Evolutionary conservation across 495 filamentous ascomycete genomes (phyloP), one percentile per base, ranked within the genome.

Genomic region (Xylaria castorea): DNA sequence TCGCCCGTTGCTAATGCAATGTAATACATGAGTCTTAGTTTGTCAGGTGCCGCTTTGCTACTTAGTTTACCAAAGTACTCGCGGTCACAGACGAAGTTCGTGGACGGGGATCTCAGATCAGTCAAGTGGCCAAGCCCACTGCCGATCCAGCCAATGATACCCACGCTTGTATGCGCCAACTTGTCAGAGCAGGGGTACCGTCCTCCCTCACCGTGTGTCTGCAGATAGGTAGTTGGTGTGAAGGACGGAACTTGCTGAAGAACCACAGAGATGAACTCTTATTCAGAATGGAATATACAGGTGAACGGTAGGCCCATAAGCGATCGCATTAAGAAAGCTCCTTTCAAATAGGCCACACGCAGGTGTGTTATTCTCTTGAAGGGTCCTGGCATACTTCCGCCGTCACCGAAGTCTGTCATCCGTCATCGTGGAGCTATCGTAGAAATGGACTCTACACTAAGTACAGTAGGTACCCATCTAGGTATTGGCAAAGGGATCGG

Each of bases 51-150:
- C 70, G 62, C 70, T 60, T 30, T 55, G 50, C 70, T 42, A 69
- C 27, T 11, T 58, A 53, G 68, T 63, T 48, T 65, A 36, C 69
- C 30, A 64, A 53, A 16, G 60, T 64, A 55, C 34, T 48, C 44
- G 67, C 74, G 77, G 78, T 75, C 78, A 77, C 73, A 76, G 75
- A 75, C 76, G 76, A 75, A 71, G 51, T 71, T 78, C 71, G 66
- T 79, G 65, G 73, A 72, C 75, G 75, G 73, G 73, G 78, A 80
- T 77, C 77, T 80, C 74, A 78, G 78, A 71, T 80, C 74, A 78
- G 76, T 73, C 76, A 75, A 79, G 78, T 75, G 78, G 78, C 76
- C 71, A 71, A 73, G 70, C 76, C 74, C 73, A 76, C 76, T 68
- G 66, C 55, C 74, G 68, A 78, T 73, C 74, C 67, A 72, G 66